Evolutionary conservation across 495 filamentous ascomycete species (phyloP).

Genomic region (Cercophora newfieldiana): DNA sequence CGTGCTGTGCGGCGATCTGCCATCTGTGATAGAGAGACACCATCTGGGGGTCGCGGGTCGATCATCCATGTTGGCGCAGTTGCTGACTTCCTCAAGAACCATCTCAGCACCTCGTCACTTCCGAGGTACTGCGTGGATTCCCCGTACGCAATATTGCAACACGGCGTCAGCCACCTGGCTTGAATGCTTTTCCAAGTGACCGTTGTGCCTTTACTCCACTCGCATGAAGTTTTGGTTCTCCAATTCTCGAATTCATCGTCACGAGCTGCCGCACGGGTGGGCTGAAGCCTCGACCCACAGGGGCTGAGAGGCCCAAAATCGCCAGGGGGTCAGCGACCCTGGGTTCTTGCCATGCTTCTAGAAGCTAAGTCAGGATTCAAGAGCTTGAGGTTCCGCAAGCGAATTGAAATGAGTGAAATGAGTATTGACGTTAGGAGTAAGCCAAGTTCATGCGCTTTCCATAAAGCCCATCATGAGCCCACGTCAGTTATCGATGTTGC

Average conservation of each 20-base stretch:
- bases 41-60: too few species aligned
- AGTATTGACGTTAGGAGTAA: constrained; percentile 24
- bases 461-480: neutral
- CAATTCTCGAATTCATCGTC: neutral
- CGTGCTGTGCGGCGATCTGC: neutral
- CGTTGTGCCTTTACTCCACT: neutral
- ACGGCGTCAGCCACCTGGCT: neutral
- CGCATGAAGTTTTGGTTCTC: neutral
- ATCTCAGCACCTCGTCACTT: neutral
- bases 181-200: neutral
- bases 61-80: too few species aligned
- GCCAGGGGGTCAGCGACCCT: neutral
- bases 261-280: neutral
- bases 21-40: neutral
- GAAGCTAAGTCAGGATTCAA: neutral
- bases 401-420: constrained; percentile 19
- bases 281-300: neutral
- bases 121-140: neutral
- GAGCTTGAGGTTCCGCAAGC: neutral
- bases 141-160: neutral
- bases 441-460: constrained; percentile 28
- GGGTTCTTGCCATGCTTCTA: constrained; percentile 4
- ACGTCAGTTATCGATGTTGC: neutral
- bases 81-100: too few species aligned
- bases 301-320: neutral